These are phyloP conservation scores for Heracleum sosnowskyi DNA, from an alignment of 129 eudicot genomes.

Conservation along the genomic window DNA sequence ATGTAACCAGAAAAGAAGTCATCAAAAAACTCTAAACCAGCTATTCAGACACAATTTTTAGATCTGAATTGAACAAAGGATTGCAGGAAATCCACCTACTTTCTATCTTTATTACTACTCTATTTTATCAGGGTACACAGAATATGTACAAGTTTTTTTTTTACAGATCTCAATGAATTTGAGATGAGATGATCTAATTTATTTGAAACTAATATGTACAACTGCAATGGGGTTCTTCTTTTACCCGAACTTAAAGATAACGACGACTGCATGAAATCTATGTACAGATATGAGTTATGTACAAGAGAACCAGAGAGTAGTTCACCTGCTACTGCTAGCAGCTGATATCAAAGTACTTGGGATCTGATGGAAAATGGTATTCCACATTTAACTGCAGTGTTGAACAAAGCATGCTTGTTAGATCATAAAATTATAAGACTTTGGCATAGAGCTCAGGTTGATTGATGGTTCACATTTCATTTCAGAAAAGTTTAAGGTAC, in stretches of 20 bases:
- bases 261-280: conserved; percentile 10
- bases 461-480: background rate
- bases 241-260: conserved; percentile 19
- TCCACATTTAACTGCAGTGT: conserved; percentile 79
- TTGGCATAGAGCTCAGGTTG: background rate
- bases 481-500: background rate
- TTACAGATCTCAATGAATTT: conserved; percentile 21
- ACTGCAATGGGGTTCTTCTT: conserved; percentile 14
- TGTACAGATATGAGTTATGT: conserved; percentile 3
- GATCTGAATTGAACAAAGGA: background rate
- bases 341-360: conserved; percentile 87
- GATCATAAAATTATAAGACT: background rate
- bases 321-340: conserved; percentile 29
- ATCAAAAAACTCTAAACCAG: background rate
- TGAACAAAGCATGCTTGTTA: conserved; percentile 18
- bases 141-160: conserved; percentile 24
- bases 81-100: background rate
- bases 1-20: background rate
- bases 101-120: background rate
- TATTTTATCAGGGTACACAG: conserved; percentile 6
- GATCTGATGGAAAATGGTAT: conserved; percentile 81
- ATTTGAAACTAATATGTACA: conserved; percentile 31
- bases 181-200: conserved; percentile 23
- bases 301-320: conserved; percentile 15
- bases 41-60: background rate